Evolutionary conservation across 805 yeast genomes (phyloP), one percentile per base, ranked within the genome.

Genomic region (Saccharomycopsis schoenii): DNA sequence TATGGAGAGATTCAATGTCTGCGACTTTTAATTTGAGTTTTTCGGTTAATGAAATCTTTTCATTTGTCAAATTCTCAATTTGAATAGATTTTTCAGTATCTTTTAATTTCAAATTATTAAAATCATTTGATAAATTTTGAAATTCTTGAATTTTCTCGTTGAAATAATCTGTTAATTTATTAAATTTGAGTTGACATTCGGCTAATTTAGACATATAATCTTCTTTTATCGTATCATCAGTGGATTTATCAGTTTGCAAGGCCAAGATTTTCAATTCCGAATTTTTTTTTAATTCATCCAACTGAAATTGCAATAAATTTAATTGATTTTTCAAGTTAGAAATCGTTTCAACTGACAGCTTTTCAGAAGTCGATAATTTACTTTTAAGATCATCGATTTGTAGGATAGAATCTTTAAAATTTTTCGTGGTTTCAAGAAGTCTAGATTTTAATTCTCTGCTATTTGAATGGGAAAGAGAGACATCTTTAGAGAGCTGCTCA

Each of bases 401-500:
- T 11, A n/a, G 8, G 15, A 36, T 42, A 9, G 39, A 5, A 52
- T 52, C 57, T 14, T 25, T 43, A 42, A 55, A 39, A 29, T 29
- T 39, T 29, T 39, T 29, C 4, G 37, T 42, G 15, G 47, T 42
- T 6, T 57, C 59, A 25, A 40, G 42, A 36, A 42, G 56, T 24
- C 29, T 42, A 34, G 47, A 29, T 36, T 25, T 47, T 24, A 57
- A 57, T 47, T 57, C 58, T 29, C 55, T 59, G 14, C 47, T 54
- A 37, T 36, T 57, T 14, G 52, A 34, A 17, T 34, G 58, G 25
- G 58, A 54, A 34, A 36, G 21, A 11, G 54, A 25, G 14, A 24
- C 19, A 14, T 25, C 40, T 14, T 12, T 34, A 12, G 36, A 34
- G 15, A 55, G 55, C 25, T 51, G 50, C 3, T 58, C 60, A 12